Conservation (phyloP, 305 asterid genomes). For the Solanum hybrid region DNA sequence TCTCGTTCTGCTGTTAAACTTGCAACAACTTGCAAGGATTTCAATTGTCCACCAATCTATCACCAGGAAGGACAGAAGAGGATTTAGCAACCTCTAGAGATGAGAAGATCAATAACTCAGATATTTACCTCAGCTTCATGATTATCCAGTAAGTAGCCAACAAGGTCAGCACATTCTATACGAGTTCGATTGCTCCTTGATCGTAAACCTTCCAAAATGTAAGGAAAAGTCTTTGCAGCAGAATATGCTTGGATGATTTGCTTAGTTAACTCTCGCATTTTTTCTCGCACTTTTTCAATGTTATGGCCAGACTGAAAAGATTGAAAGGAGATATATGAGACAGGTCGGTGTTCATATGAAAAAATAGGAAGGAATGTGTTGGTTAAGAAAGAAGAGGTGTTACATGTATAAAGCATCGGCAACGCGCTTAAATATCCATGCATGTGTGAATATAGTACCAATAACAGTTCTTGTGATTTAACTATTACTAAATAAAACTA, state of each 20-base stretch:
- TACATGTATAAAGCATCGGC: background rate
- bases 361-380: background rate
- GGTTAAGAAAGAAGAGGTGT: background rate
- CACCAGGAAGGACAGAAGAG: background rate
- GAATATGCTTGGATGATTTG: slow-evolving; percentile 69
- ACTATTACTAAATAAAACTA: background rate
- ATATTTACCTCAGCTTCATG: slow-evolving; percentile 69
- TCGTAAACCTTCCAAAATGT: slow-evolving; percentile 89
- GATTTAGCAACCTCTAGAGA: background rate
- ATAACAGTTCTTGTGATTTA: background rate
- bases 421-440: background rate
- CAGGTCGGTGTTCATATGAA: background rate
- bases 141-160: slow-evolving; percentile 91
- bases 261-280: slow-evolving; percentile 89
- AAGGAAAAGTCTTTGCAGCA: slow-evolving; percentile 91
- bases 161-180: slow-evolving; percentile 87
- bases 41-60: slow-evolving; percentile 84
- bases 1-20: slow-evolving; percentile 96
- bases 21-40: slow-evolving; percentile 95
- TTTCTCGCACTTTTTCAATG: slow-evolving; percentile 87
- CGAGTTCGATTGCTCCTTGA: slow-evolving; percentile 93
- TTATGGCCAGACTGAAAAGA: slow-evolving; percentile 84
- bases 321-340: background rate
- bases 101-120: slow-evolving; percentile 1
- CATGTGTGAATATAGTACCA: background rate